These are phyloP conservation scores for Pestalotiopsis sp. DNA, from an alignment of 2,329 filamentous ascomycete species.

Conservation along the genomic window DNA sequence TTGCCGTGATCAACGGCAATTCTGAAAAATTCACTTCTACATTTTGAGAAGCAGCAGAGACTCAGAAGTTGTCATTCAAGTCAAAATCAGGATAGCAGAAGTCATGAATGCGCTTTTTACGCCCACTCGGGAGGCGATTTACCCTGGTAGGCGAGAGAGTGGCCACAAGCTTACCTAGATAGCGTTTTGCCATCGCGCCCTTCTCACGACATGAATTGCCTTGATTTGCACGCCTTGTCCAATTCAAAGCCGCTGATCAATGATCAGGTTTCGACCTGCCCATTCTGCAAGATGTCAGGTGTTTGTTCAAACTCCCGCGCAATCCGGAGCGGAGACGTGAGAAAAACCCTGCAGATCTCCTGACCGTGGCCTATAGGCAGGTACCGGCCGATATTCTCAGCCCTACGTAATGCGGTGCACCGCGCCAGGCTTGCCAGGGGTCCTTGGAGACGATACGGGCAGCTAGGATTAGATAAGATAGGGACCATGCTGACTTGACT, in stretches of 20 bases:
- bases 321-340: slow-evolving; percentile 2
- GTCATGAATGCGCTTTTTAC: too few species aligned
- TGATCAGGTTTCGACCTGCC: neutral
- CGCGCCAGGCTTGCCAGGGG: neutral
- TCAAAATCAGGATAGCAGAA: too few species aligned
- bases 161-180: too few species aligned
- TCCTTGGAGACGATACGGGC: neutral
- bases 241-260: too few species aligned
- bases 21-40: too few species aligned
- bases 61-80: too few species aligned
- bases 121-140: too few species aligned
- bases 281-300: neutral
- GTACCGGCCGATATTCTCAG: slow-evolving; percentile 9
- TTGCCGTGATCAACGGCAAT: too few species aligned
- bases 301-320: neutral
- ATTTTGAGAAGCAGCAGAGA: too few species aligned
- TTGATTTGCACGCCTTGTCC: neutral
- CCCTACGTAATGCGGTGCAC: neutral
- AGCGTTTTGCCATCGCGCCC: neutral
- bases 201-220: neutral
- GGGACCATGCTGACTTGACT: neutral
- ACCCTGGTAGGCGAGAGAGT: too few species aligned
- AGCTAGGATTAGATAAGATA: neutral
- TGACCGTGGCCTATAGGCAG: slow-evolving; percentile 6
- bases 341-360: slow-evolving; percentile 11